These are phyloP conservation scores for Sarocladium kiliense DNA, from an alignment of 2,329 filamentous ascomycete genomes.

Conservation along the genomic window DNA sequence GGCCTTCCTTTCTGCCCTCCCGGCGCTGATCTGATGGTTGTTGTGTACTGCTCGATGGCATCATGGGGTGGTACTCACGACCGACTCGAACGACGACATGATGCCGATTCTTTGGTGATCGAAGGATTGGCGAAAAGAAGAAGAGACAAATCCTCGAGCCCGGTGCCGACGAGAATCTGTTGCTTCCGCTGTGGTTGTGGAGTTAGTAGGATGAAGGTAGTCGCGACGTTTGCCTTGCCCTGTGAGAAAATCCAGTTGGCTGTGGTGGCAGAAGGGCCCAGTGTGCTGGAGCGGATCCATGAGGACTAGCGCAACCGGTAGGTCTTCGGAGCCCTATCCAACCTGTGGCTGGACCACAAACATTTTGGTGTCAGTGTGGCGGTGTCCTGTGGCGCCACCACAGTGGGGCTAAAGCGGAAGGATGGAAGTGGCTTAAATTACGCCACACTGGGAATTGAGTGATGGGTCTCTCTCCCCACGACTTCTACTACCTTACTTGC, in stretches of 20 bases:
- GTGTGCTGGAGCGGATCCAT: not conserved
- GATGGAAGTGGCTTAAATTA: not conserved
- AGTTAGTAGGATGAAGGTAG: constrained; percentile 35
- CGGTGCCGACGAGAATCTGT: constrained; percentile 19
- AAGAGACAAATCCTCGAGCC: constrained; percentile 19
- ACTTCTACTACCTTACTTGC: too few relatives aligned
- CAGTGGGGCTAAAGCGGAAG: not conserved
- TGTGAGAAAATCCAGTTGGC: constrained; percentile 30
- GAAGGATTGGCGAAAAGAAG: constrained; percentile 17
- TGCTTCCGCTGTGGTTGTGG: constrained; percentile 28
- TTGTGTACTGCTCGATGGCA: constrained; percentile 1
- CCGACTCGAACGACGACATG: constrained; percentile 66
- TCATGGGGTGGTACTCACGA: constrained; percentile 50
- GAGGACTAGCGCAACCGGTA: not conserved
- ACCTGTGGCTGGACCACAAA: not conserved
- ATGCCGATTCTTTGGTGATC: constrained; percentile 34
- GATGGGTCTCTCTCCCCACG: too few relatives aligned
- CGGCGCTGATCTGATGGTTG: constrained; percentile 6
- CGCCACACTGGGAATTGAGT: too few relatives aligned
- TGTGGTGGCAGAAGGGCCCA: constrained; percentile 3
- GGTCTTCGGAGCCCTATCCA: constrained; percentile 1
- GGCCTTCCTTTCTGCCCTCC: not conserved
- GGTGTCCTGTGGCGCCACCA: not conserved
- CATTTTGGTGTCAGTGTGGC: too few relatives aligned
- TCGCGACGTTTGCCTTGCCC: constrained; percentile 28